A percentile compares a stretch with the other conserved stretches of the same genome.
Evolutionary conservation across 768 basidiomycete species (phyloP).

Genomic region (Gloeopeniophorella convolvens): DNA sequence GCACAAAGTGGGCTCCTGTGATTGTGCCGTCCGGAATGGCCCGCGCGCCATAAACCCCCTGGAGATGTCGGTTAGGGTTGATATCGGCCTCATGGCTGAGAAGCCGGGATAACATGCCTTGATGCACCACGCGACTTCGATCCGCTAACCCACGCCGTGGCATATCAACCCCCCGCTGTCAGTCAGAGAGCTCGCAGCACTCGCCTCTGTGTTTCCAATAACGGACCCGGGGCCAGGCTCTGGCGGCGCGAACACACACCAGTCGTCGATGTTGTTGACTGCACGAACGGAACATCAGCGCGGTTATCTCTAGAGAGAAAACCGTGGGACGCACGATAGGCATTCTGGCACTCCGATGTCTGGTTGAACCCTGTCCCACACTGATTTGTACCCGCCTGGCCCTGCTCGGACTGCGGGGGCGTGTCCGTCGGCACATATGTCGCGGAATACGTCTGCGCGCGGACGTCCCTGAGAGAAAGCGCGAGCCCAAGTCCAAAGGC

Average conservation of each 20-base stretch:
- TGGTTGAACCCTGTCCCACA: constrained; percentile 55
- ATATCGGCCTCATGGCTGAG: background rate
- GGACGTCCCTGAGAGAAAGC: no score
- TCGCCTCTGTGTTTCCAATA: constrained; percentile 59
- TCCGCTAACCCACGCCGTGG: constrained; percentile 37
- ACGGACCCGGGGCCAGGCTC: constrained; percentile 42
- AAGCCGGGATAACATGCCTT: constrained; percentile 28
- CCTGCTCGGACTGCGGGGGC: constrained; percentile 44
- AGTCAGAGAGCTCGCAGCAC: constrained; percentile 11
- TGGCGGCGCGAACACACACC: constrained; percentile 48
- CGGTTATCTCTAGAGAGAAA: no score
- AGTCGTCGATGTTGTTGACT: constrained; percentile 59
- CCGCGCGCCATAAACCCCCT: constrained; percentile 56
- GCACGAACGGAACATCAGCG: no score
- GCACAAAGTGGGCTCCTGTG: constrained; percentile 58
- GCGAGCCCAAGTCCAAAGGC: no score
- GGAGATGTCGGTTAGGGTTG: background rate
- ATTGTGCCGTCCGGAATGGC: constrained; percentile 71
- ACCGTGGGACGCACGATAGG: constrained; percentile 48
- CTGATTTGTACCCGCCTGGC: constrained; percentile 57
- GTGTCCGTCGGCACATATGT: constrained; percentile 44
- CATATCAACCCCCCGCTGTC: constrained; percentile 25
- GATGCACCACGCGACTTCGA: constrained; percentile 50
- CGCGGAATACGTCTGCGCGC: constrained; percentile 36
- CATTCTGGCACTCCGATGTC: constrained; percentile 60